Evolutionary conservation across 352 stramenopile genomes (phyloP), one percentile per base, ranked within the genome.

Genomic region (Pilasporangium apinafurcum): DNA sequence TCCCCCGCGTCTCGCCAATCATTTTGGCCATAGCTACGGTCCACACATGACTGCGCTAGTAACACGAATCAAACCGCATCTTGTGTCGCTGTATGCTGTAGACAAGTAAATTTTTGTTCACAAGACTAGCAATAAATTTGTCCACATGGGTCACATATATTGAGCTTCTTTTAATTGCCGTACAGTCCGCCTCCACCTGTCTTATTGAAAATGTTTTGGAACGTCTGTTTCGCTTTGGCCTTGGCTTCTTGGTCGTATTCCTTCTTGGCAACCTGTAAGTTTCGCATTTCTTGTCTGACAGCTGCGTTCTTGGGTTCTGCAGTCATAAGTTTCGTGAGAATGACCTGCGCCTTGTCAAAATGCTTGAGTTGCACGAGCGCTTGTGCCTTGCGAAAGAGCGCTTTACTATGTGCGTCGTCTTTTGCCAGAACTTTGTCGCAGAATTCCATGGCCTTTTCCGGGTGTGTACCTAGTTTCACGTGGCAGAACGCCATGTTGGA

Each of bases 401-500:
- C 81, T 56, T 93, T 93, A 53, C 65, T 76, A 53, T 93, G 78
- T 17, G 57, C 47, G 6, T 59, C 55, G 26, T 90, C 65, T 16
- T 82, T 49, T n/a, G 52, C 66, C 34, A 93, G 59, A 42, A 90
- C 77, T 29, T 91, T 88, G 41, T 91, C 71, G 48, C 76, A 89
- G 38, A 46, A 68, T 56, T 71, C 59, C 26, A 91, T 27, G n/a
- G 72, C 74, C 39, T 67, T 70, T 12, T 75, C 64, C 10, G 63
- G 48, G 31, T 67, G 63, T 34, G 48, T 45, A 21, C 59, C 68
- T 24, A 91, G 62, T 49, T 89, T 89, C 3, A 93, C n/a, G 41
- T 90, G 60, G 50, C 77, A 88, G 39, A 93, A 68, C 27, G 81
- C 78, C 61, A 89, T 88, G 56, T 93, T 93, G 48, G 78, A 58